Conservation (phyloP, 2,329 filamentous ascomycete species). For the Cercospora sp. region DNA sequence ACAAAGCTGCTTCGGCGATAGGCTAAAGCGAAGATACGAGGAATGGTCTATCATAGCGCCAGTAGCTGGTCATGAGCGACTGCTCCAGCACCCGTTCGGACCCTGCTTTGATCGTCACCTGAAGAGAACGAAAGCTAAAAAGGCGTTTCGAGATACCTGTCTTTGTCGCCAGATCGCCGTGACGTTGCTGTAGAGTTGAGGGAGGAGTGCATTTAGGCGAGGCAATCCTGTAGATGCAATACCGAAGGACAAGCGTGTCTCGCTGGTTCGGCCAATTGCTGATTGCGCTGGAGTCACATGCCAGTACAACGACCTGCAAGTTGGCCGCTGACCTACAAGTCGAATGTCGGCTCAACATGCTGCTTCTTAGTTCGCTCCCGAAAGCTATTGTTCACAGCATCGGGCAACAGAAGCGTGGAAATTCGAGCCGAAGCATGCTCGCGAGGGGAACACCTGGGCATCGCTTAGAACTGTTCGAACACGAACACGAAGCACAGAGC, state of each 20-base stretch:
- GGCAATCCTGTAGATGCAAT: conserved; percentile 1
- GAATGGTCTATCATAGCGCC: not conserved
- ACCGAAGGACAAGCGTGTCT: not conserved
- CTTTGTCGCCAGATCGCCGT: not conserved
- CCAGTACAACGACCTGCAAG: not conserved
- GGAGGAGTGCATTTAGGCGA: not conserved
- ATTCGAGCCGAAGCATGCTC: not conserved
- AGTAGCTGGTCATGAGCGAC: not conserved
- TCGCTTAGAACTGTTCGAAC: not conserved
- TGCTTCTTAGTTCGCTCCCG: not conserved
- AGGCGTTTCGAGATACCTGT: not conserved
- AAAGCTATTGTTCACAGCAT: not conserved
- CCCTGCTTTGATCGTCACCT: not conserved
- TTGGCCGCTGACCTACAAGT: not conserved
- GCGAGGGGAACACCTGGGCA: not conserved
- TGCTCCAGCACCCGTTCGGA: not conserved
- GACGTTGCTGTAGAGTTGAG: conserved; percentile 2
- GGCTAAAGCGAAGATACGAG: not conserved
- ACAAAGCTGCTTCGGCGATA: not conserved
- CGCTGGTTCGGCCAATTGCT: not conserved
- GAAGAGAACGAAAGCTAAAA: not conserved
- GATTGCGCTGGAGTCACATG: not conserved
- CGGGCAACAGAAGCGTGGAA: not conserved
- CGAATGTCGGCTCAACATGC: not conserved
- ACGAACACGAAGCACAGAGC: not conserved